Base-by-base conservation (phyloP, 1,284 basidiomycete genomes). In the Cryptococcus sp. region DNA sequence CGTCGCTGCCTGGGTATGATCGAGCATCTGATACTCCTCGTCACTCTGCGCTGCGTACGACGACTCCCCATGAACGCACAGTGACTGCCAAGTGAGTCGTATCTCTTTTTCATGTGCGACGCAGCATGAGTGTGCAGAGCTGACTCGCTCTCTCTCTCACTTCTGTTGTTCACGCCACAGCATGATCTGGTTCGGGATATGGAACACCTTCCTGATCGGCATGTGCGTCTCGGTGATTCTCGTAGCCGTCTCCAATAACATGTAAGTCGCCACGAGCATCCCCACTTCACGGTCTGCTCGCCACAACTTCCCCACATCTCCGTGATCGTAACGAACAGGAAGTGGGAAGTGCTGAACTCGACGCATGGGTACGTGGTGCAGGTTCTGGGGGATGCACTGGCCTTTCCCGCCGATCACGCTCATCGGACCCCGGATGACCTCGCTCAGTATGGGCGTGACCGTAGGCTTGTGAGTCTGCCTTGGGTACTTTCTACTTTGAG, bases 361-460 rank as follows among this genome's bases (percentile, higher is more conserved):
- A n/a, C n/a, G n/a, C n/a, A n/a, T n/a, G n/a, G 42, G 47, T 47
- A 19, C 27, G 15, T 47, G 8, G 3, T 15, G 15, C 45, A 69
- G 70, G 47, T 65, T 61, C 22, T 71, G 60, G 54, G 71, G 71
- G 2, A 71, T 71, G 68, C 68, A 71, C 50, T 48, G 63, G 17
- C 60, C 63, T 7, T 60, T 62, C 52, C 56, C 58, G 47, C 66
- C 64, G 39, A 62, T 73, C 22, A 71, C 71, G 0, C 59, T 73
- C 2, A 68, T 73, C 10, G 71, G 71, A 22, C 70, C 68, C 2
- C 45, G 71, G 16, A 54, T 65, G 48, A 69, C 64, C 17, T 69
- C 66, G 15, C 66, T 67, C 52, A 63, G 65, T 52, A 54, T 71
- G n/a, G 71, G 71, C 16, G 57, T 64, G 39, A 73, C 71, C 7